Conservation (phyloP, 1,284 basidiomycete genomes). For the Ustilago bromivora region DNA sequence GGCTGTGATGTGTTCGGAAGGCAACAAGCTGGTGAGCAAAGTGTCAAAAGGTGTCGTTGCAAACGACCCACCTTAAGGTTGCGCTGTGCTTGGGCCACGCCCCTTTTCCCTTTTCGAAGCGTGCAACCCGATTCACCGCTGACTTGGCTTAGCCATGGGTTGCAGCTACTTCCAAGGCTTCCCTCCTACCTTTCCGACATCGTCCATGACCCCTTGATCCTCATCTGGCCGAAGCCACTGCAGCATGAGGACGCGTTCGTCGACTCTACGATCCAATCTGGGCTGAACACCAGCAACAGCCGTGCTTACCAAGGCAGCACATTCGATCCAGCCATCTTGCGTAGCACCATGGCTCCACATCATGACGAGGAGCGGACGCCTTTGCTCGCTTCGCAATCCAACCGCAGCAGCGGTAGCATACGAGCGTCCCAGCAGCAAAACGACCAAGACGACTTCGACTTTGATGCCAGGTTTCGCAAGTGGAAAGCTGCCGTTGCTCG, state of each 20-base stretch:
- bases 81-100: conserved; percentile 8
- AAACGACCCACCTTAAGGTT: neutral
- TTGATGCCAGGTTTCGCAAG: conserved; percentile 55
- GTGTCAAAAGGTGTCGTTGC: neutral
- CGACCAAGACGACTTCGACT: conserved; percentile 47
- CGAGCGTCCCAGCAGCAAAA: neutral
- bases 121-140: neutral
- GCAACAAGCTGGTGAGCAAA: neutral
- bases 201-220: neutral
- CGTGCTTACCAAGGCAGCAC: neutral
- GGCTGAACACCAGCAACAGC: conserved; percentile 17
- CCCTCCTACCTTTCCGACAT: neutral
- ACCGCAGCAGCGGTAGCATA: conserved; percentile 3
- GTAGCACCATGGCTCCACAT: conserved; percentile 9
- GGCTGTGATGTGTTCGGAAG: neutral
- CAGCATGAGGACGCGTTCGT: conserved; percentile 15
- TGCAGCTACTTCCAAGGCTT: neutral
- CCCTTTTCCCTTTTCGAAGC: neutral
- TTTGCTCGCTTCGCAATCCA: conserved; percentile 21
- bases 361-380: conserved; percentile 33
- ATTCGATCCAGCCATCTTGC: neutral
- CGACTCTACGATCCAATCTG: conserved; percentile 8
- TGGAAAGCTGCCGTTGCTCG: conserved; percentile 55
- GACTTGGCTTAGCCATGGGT: neutral
- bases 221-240: neutral